A percentile compares a stretch with the other conserved stretches of the same genome.
Conservation (phyloP, 169 alveolate genomes). For the Babesia microti region DNA sequence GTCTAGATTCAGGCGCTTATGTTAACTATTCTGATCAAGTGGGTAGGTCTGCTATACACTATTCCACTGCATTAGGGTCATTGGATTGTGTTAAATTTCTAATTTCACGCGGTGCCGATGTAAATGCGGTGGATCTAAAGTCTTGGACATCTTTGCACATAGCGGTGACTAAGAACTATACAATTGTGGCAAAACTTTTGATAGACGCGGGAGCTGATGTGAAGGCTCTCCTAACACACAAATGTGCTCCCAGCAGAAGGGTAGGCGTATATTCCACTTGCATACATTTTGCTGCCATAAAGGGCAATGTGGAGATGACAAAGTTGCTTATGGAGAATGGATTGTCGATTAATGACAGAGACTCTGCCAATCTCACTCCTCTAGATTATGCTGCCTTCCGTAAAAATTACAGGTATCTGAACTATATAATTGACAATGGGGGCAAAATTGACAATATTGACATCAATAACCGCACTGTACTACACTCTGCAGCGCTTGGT, state of each 20-base stretch:
- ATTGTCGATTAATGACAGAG: constrained; percentile 58
- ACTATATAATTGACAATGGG: constrained; percentile 53
- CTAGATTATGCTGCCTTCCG: constrained; percentile 68
- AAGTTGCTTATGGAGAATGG: constrained; percentile 51
- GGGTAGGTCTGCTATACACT: constrained; percentile 74
- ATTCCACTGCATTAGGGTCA: constrained; percentile 71
- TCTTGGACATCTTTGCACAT: constrained; percentile 74
- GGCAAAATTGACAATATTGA: constrained; percentile 66
- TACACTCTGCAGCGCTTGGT: constrained; percentile 74
- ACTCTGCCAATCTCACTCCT: constrained; percentile 67
- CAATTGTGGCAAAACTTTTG: constrained; percentile 59
- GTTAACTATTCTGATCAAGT: constrained; percentile 61
- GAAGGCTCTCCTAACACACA: constrained; percentile 57
- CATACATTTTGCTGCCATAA: constrained; percentile 75
- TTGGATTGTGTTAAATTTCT: constrained; percentile 49
- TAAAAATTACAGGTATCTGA: constrained; percentile 52
- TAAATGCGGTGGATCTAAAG: constrained; percentile 62
- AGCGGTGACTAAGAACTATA: constrained; percentile 68
- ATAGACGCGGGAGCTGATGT: constrained; percentile 58
- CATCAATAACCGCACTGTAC: constrained; percentile 72
- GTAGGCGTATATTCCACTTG: constrained; percentile 62
- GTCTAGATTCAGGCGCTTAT: constrained; percentile 47
- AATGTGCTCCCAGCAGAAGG: constrained; percentile 71
- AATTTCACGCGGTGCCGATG: constrained; percentile 53
- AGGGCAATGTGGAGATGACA: constrained; percentile 64